Evolutionary conservation across 2,329 filamentous ascomycete species (phyloP), one percentile per base, ranked within the genome.

Genomic region (Clonostachys rhizophaga): DNA sequence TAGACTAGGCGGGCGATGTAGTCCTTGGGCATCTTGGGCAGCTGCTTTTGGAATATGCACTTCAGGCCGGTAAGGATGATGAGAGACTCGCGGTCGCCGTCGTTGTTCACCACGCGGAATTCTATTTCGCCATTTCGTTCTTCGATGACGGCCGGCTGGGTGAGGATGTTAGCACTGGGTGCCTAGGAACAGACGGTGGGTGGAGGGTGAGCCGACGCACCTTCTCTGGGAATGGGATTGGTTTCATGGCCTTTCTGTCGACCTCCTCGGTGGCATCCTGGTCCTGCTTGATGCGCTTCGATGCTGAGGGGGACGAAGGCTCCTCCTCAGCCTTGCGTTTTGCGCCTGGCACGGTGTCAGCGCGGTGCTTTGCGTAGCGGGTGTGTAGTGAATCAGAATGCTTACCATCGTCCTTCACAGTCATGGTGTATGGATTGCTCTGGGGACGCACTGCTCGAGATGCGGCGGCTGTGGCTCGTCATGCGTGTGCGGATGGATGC

Each of bases 21-120:
- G 62, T 97, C 94, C 67, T 97, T 96, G 13, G 94, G 94, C 94
- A 99, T 99, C 68, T 97, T 97, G 1, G 94, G 94, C 6, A 99
- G 76, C 63, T 99, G 94, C 58, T 97, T 97, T 65, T 99, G 94
- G 60, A 99, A 97, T 54, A 99, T 95, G 62, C 91, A 96, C 65
- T 97, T 99, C 47, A 99, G 75, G 13, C 94, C 94, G 0, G 92
- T 96, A 49, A 99, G 76, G 57, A 99, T 95, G 61, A 97, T 95
- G 55, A 91, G 84, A 61, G 89, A 95, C 60, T 96, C 90, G 54
- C 87, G 81, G 36, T 84, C 78, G 58, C 88, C 87, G 62, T 99
- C 94, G 62, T 99, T 99, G 75, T 97, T 97, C 59, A 99, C 94
- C 7, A 97, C 94, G 43, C 91, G 86, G 66, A 97, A 97, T 65